Evolutionary conservation across 1,284 basidiomycete species (phyloP).

Genomic region (Sphagnurus paluster): DNA sequence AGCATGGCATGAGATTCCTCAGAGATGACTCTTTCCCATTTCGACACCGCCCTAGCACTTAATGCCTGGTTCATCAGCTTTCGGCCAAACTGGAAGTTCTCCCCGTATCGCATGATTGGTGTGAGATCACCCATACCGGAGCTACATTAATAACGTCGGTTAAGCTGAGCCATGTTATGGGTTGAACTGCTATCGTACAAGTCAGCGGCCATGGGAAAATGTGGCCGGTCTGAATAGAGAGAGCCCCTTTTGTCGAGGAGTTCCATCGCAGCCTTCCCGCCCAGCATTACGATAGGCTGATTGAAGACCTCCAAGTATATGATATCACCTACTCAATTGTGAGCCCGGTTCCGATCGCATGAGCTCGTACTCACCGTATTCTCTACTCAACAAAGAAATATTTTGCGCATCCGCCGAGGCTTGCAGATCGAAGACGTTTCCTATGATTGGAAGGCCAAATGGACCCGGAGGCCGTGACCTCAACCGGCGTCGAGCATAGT

Average conservation of each 20-base stretch:
- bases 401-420: constrained; percentile 13
- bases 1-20: constrained; percentile 18
- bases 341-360: background rate
- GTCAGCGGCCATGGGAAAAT: constrained; percentile 17
- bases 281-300: constrained; percentile 14
- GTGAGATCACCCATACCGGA: constrained; percentile 20
- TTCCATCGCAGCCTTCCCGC: constrained; percentile 15
- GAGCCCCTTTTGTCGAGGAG: constrained; percentile 21
- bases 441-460: constrained; percentile 13
- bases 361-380: constrained; percentile 9
- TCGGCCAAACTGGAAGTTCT: constrained; percentile 19
- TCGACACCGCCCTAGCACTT: constrained; percentile 15
- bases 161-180: background rate
- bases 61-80: constrained; percentile 18
- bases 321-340: constrained; percentile 10
- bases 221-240: constrained; percentile 20
- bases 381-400: constrained; percentile 7
- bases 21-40: constrained; percentile 17
- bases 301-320: constrained; percentile 18
- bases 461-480: constrained; percentile 17
- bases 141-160: background rate
- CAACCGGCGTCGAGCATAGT: constrained; percentile 11
- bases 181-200: constrained; percentile 9
- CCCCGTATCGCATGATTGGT: constrained; percentile 20
- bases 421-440: constrained; percentile 15